A percentile compares a stretch with the other conserved stretches of the same genome.
Evolutionary conservation across 495 filamentous ascomycete species (phyloP).

Genomic region (Aspergillus cavernicola): DNA sequence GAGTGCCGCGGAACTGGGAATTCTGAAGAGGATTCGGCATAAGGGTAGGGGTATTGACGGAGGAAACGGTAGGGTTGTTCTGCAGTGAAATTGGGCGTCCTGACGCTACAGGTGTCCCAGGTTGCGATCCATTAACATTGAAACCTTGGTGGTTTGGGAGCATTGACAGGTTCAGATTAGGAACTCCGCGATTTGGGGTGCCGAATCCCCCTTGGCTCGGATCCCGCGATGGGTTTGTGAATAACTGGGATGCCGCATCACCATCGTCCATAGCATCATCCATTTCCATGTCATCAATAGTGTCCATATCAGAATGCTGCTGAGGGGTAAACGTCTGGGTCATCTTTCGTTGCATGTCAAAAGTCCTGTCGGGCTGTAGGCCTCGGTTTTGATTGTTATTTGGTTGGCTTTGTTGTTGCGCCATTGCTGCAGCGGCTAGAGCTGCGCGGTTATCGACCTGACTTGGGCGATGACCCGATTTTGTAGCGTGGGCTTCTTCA

Average conservation of each 20-base stretch:
- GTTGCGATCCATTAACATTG: constrained; percentile 64
- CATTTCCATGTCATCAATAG: constrained; percentile 94
- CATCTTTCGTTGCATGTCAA: constrained; percentile 43
- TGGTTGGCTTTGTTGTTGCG: constrained; percentile 54
- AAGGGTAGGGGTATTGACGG: constrained; percentile 90
- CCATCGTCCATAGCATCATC: constrained; percentile 71
- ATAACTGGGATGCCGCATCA: constrained; percentile 61
- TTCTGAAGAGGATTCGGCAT: constrained; percentile 61
- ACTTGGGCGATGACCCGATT: constrained; percentile 53
- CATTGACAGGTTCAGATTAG: constrained; percentile 72
- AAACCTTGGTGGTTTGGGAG: constrained; percentile 72
- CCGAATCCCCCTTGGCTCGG: constrained; percentile 60
- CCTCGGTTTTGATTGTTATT: constrained; percentile 41
- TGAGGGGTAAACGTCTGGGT: constrained; percentile 39
- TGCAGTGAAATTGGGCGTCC: constrained; percentile 64
- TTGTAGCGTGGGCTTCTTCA: constrained; percentile 83
- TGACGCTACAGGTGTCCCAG: constrained; percentile 75
- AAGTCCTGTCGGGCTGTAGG: constrained; percentile 38
- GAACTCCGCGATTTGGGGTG: constrained; percentile 61
- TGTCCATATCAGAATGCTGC: constrained; percentile 67
- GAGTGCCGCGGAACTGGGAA: constrained; percentile 62
- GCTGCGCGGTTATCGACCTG: constrained; percentile 56
- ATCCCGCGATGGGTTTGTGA: constrained; percentile 51
- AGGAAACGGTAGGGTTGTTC: constrained; percentile 96
- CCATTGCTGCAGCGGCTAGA: constrained; percentile 51